Conservation (phyloP, 192 early-diverging fungal genomes). For the Coemansia sp. region DNA sequence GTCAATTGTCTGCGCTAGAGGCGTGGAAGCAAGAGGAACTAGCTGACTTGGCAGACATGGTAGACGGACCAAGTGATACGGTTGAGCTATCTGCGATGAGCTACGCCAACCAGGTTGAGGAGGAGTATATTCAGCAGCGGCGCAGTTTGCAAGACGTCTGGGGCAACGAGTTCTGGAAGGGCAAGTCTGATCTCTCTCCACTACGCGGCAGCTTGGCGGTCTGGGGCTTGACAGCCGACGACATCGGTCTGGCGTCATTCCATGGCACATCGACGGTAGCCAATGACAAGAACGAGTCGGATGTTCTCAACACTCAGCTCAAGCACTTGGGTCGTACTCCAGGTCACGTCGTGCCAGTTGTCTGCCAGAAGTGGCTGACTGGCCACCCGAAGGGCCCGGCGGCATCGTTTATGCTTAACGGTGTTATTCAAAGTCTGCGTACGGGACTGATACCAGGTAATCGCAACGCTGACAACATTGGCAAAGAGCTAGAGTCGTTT, state of each 20-base stretch:
- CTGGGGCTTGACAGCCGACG: slow-evolving; percentile 88
- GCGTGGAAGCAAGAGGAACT: slow-evolving; percentile 10
- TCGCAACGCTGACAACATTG: slow-evolving; percentile 67
- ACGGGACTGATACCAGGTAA: slow-evolving; percentile 91
- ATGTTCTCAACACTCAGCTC: slow-evolving; percentile 84
- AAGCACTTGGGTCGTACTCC: slow-evolving; percentile 83
- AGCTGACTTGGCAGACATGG: neutral
- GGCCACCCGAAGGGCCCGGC: slow-evolving; percentile 91
- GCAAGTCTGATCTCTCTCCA: slow-evolving; percentile 75
- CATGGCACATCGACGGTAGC: slow-evolving; percentile 94
- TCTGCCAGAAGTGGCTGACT: slow-evolving; percentile 94
- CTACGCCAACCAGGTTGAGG: slow-evolving; percentile 59
- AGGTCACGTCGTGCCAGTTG: slow-evolving; percentile 80
- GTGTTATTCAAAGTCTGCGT: slow-evolving; percentile 79
- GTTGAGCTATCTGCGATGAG: slow-evolving; percentile 13
- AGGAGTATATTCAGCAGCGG: slow-evolving; percentile 65
- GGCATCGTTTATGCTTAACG: slow-evolving; percentile 94
- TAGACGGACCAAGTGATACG: neutral
- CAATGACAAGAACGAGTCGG: slow-evolving; percentile 95
- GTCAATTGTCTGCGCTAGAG: slow-evolving; percentile 10
- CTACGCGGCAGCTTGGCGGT: slow-evolving; percentile 84
- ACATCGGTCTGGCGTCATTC: slow-evolving; percentile 93
- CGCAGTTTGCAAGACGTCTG: slow-evolving; percentile 71
- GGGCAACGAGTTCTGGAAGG: slow-evolving; percentile 81
- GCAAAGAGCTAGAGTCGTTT: slow-evolving; percentile 65